Evolutionary conservation across 2,329 filamentous ascomycete genomes (phyloP), one percentile per base, ranked within the genome.

Genomic region (Celoporthe dispersa): DNA sequence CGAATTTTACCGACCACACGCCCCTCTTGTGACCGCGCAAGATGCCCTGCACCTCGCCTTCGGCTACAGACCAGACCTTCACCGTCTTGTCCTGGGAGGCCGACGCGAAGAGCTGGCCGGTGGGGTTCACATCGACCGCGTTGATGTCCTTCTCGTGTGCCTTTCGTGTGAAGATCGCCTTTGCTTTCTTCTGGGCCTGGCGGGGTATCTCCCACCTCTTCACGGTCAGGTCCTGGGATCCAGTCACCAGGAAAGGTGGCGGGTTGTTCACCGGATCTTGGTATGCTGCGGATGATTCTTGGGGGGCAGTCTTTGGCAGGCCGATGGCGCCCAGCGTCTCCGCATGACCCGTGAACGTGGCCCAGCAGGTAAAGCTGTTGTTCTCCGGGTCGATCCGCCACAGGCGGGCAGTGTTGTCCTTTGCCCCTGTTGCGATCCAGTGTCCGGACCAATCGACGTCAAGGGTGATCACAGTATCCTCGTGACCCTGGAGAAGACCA

Each of bases 81-180:
- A 98, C 94, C 0, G 94, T 97, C 74, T 94, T 93, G 79, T 99
- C 96, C 81, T 99, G 96, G 6, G 95, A 98, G 39, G 96, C 95
- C 1, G 96, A 98, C 3, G 95, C 97, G 77, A 99, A 98, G 0
- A 98, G 82, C n/a, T 90, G 88, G 5, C 88, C 89, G 1, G 87
- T 85, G 31, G 90, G 87, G 73, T 94, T 93, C 14, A 96, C 86
- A 73, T 97, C 94, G 65, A 99, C 88, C 2, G 96, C 94, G 76
- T 99, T 99, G 81, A 99, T 99, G 75, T 99, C 96, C 79, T 99
- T 99, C 78, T 99, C 96, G 80, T 99, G 96, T 0, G 96, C 96
- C 80, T 98, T 97, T 69, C 96, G 89, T 0, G 96, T 98, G 79
- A 93, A 99, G 5, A 90, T 82, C 55, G 93, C 93, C 75, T 90